These are phyloP conservation scores for Acmispon strigosus DNA, from an alignment of 306 rosid genomes.

Conservation along the genomic window DNA sequence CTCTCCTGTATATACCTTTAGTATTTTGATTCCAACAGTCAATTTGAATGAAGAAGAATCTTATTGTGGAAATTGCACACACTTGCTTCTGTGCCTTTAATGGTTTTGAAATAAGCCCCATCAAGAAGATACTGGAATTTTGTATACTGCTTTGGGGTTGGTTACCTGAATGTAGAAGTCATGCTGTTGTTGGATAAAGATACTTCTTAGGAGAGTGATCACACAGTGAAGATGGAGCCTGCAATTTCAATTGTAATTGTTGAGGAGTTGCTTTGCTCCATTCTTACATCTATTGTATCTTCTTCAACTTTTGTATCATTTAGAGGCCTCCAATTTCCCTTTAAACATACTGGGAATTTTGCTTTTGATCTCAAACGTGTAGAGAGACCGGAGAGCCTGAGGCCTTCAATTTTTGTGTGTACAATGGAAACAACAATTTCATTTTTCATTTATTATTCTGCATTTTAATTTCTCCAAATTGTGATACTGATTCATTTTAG, in stretches of 20 bases:
- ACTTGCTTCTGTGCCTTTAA: slow-evolving; percentile 16
- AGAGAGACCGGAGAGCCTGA: slow-evolving; percentile 30
- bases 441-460: slow-evolving; percentile 10
- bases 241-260: slow-evolving; percentile 61
- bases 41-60: slow-evolving; percentile 46
- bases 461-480: neutral
- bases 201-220: slow-evolving; percentile 46
- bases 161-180: slow-evolving; percentile 24
- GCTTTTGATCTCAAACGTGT: slow-evolving; percentile 38
- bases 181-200: slow-evolving; percentile 45
- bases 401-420: slow-evolving; percentile 33
- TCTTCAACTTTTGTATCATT: slow-evolving; percentile 30
- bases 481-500: neutral
- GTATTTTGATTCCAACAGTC: slow-evolving; percentile 46
- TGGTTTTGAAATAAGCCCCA: slow-evolving; percentile 47
- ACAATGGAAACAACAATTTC: slow-evolving; percentile 40
- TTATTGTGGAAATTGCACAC: slow-evolving; percentile 33
- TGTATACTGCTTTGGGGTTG: slow-evolving; percentile 29
- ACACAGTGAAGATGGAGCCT: slow-evolving; percentile 37
- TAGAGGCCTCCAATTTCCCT: slow-evolving; percentile 42
- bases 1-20: slow-evolving; percentile 47
- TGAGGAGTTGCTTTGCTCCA: slow-evolving; percentile 50
- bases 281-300: slow-evolving; percentile 28
- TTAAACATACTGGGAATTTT: slow-evolving; percentile 40
- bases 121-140: slow-evolving; percentile 27